Base-by-base conservation (phyloP, 768 basidiomycete genomes). In the Arthromyces matolae region DNA sequence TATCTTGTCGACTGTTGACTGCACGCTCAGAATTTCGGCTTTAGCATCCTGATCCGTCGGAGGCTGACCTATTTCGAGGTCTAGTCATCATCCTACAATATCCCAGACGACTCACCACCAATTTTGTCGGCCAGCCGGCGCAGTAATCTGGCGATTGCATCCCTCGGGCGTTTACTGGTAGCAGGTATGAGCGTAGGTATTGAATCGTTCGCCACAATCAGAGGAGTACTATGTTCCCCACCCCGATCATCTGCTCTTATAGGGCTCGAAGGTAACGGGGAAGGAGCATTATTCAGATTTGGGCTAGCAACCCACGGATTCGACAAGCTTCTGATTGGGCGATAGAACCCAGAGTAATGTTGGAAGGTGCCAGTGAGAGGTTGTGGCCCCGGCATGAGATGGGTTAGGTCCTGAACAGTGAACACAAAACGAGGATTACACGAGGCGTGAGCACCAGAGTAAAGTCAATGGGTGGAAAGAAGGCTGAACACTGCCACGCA, bases 301-400 rank as follows among this genome's bases (percentile, higher is more conserved):
- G 57, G 60, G 34, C 47, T 66, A 50, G 45, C 57, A 20, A 60
- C 52, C 66, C 68, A 69, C 24, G 63, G 58, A 16, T 46, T 51
- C 1, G 61, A 52, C 8, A 61, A 33, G 25, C 60, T 54, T 22
- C 43, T 42, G 23, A 69, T 27, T 4, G 50, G 46, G 29, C 65
- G 59, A 54, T 69, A 69, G 29, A 50, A 57, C 5, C 68, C 66
- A 12, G 64, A 60, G 42, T 67, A 57, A 18, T 66, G 62, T 18
- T 50, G 25, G 22, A 22, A 47, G 28, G n/a, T n/a, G n/a, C n/a
- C n/a, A n/a, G n/a, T n/a, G n/a, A n/a, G n/a, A n/a, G n/a, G n/a
- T n/a, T n/a, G n/a, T n/a, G n/a, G n/a, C n/a, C n/a, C n/a, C n/a
- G n/a, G n/a, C n/a, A n/a, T n/a, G n/a, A n/a, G n/a, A n/a, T n/a